These are phyloP conservation scores for Cytospora paraplurivora DNA, from an alignment of 2,329 filamentous ascomycete species.

Conservation along the genomic window DNA sequence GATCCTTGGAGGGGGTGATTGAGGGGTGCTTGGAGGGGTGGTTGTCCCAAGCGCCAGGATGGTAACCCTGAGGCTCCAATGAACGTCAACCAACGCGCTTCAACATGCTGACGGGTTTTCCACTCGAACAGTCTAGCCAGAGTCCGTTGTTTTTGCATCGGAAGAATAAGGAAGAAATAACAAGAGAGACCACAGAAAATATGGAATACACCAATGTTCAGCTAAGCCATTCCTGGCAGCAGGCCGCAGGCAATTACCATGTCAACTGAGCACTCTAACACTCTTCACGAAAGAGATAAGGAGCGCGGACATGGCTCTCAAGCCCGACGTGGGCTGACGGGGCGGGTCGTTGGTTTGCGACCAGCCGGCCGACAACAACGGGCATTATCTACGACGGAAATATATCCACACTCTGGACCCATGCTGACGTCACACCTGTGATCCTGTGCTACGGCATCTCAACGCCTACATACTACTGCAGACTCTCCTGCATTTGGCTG, in stretches of 20 bases:
- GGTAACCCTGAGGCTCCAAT: background rate
- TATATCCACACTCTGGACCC: constrained; percentile 15
- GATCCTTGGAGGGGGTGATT: background rate
- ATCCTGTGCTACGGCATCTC: background rate
- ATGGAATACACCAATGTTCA: background rate
- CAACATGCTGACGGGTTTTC: background rate
- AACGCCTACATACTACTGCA: background rate
- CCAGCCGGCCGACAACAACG: constrained; percentile 14
- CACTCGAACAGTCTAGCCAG: constrained; percentile 6
- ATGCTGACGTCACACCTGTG: constrained; percentile 22
- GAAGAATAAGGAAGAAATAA: background rate
- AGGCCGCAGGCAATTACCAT: constrained; percentile 10
- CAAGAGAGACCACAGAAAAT: too few species aligned
- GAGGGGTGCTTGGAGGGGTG: constrained; percentile 14
- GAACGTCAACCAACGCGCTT: constrained; percentile 6
- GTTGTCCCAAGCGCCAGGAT: constrained; percentile 11
- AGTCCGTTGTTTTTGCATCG: background rate
- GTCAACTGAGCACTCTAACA: constrained; percentile 14
- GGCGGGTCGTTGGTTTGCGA: constrained; percentile 7
- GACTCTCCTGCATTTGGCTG: constrained; percentile 5
- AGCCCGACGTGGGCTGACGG: constrained; percentile 20
- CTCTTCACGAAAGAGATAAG: background rate
- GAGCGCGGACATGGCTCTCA: constrained; percentile 2
- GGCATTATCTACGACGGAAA: constrained; percentile 23
- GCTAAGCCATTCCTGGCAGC: background rate